These are phyloP conservation scores for Xerocomellus chrysenteron DNA, from an alignment of 768 basidiomycete genomes.

Conservation along the genomic window DNA sequence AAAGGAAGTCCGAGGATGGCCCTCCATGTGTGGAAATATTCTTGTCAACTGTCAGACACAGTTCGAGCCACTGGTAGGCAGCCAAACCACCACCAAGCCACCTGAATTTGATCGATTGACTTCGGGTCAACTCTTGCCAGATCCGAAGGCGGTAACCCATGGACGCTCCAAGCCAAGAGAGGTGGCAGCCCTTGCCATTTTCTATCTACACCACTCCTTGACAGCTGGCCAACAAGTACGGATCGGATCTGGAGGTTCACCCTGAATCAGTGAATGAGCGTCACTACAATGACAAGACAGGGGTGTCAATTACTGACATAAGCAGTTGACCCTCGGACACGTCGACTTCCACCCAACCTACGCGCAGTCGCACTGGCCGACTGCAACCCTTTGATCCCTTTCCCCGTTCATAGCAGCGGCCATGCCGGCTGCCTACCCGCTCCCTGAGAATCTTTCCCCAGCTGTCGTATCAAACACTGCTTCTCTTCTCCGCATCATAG, in stretches of 20 bases:
- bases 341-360: constrained; percentile 13
- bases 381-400: background rate
- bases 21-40: too few species aligned
- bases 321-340: constrained; percentile 16
- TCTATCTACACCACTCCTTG: background rate
- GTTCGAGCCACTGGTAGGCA: too few species aligned
- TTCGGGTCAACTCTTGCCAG: too few species aligned
- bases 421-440: constrained; percentile 73
- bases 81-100: too few species aligned
- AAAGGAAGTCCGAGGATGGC: too few species aligned
- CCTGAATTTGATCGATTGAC: too few species aligned
- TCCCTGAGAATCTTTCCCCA: constrained; percentile 69
- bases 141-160: too few species aligned
- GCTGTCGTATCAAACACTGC: constrained; percentile 82
- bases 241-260: too few species aligned
- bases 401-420: constrained; percentile 35
- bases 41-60: too few species aligned
- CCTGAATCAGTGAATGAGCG: too few species aligned
- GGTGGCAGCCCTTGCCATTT: background rate
- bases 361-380: background rate
- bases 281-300: background rate
- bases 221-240: too few species aligned
- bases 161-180: background rate
- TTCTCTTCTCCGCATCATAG: constrained; percentile 86
- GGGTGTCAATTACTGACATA: constrained; percentile 15